These are phyloP conservation scores for Knufia petricola DNA, from an alignment of 2,329 filamentous ascomycete species.

Conservation along the genomic window DNA sequence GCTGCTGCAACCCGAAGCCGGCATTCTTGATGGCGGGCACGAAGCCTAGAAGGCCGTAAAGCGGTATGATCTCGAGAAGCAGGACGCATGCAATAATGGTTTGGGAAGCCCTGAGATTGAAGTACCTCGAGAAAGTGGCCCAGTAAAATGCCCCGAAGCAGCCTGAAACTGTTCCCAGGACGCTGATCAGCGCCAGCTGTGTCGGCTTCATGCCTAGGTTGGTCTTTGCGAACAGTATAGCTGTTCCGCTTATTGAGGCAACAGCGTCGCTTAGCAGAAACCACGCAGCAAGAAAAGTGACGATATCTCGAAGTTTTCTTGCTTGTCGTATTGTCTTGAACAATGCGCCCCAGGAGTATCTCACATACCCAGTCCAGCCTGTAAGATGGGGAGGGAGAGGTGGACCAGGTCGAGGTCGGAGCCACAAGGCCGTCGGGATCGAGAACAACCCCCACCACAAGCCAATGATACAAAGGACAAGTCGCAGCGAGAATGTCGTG, in stretches of 20 bases:
- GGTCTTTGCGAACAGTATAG: conserved; percentile 92
- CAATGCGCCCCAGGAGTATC: conserved; percentile 77
- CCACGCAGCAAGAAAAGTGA: conserved; percentile 84
- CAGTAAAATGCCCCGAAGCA: conserved; percentile 84
- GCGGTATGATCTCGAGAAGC: conserved; percentile 81
- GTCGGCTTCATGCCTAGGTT: conserved; percentile 81
- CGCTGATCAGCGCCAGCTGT: conserved; percentile 82
- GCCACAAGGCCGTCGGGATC: conserved; percentile 76
- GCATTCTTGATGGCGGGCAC: conserved; percentile 70
- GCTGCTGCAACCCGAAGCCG: conserved; percentile 75
- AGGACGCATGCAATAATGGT: conserved; percentile 88
- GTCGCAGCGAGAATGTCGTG: conserved; percentile 72
- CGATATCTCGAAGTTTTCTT: conserved; percentile 62
- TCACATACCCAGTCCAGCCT: conserved; percentile 60
- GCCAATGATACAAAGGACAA: conserved; percentile 80
- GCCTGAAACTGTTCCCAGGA: conserved; percentile 76
- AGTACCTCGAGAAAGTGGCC: conserved; percentile 63
- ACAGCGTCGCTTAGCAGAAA: conserved; percentile 91
- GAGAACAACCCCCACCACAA: conserved; percentile 91
- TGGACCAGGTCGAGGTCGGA: conserved; percentile 80
- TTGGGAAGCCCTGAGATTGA: conserved; percentile 66
- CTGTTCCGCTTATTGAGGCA: conserved; percentile 90
- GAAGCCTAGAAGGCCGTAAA: conserved; percentile 85
- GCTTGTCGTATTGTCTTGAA: conserved; percentile 71
- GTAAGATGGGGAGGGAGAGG: conserved; percentile 47